Evolutionary conservation across 805 yeast species (phyloP), one percentile per base, ranked within the genome.

Genomic region (Candida awuae): DNA sequence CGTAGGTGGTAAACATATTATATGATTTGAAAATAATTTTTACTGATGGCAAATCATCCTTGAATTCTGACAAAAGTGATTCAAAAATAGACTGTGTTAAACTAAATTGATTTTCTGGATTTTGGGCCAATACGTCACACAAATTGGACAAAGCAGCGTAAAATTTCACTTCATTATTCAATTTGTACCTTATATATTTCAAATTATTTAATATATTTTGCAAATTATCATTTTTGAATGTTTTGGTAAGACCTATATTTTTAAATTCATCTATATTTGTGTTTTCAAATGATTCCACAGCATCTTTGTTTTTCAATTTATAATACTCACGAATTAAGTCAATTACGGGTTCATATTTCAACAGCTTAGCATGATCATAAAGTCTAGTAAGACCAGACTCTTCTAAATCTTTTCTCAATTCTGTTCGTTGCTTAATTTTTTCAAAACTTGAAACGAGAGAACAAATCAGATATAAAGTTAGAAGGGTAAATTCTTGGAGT

Each of bases 401-500:
- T 43, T 68, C 68, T 41, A 84, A 62, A 48, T 68, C 79, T 1
- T 78, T 67, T 36, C 94, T 70, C 9, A 84, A 56, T 44, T 72
- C 75, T 8, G 72, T 62, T 37, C 92, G 63, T 35, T 66, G 72
- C 12, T 54, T 34, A 1, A 40, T 20, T 13, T 44, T 46, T 3
- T 44, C 46, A 35, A 49, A 49, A 9, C 73, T 75, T 47, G 65
- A 70, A 12, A 75, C 67, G 15, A 88, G 66, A 1, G 86, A 76
- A 49, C 79, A 77, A 25, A 86, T 65, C 30, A 90, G 66, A 29
- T 84, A 70, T 66, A 86, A 65, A 0, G 94, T 77, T 3, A 84
- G 68, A 35, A 80, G 61, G 13, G 82, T 70, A 56, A 84, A 88
- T 41, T 87, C 95, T 32, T 48, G 43, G 14, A 12, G 52, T 38